Evolutionary conservation across 2,329 filamentous ascomycete species (phyloP).

Genomic region (Escovopsis sp.): DNA sequence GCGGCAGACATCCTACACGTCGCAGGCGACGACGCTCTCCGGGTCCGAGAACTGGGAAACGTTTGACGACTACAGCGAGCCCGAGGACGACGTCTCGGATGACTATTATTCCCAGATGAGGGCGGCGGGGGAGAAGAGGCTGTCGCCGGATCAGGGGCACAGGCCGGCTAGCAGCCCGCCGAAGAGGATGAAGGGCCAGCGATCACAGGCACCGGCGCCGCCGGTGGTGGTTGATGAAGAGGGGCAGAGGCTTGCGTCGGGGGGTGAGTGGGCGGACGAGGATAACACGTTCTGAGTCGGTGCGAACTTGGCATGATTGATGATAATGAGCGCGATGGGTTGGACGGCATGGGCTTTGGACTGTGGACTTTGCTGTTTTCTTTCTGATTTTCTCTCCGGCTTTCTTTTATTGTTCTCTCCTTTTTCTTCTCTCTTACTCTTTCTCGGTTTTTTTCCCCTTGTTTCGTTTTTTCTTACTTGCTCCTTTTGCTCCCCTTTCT

Average conservation of each 20-base stretch:
- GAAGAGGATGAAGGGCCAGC: slow-evolving; percentile 41
- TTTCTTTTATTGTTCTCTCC: neutral
- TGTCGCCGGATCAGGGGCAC: slow-evolving; percentile 34
- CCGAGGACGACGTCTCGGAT: slow-evolving; percentile 60
- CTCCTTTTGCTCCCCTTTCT: neutral
- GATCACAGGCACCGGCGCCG: slow-evolving; percentile 15
- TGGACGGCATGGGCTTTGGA: neutral
- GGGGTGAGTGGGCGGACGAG: slow-evolving; percentile 54
- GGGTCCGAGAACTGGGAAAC: slow-evolving; percentile 98
- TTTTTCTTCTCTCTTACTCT: neutral
- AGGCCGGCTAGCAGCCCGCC: slow-evolving; percentile 26
- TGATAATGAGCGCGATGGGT: no score
- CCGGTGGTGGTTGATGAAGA: slow-evolving; percentile 39
- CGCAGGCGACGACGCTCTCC: slow-evolving; percentile 63
- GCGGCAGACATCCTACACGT: slow-evolving; percentile 51
- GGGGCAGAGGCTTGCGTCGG: slow-evolving; percentile 47
- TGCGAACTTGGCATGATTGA: no score
- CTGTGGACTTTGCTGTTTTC: neutral
- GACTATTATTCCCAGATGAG: slow-evolving; percentile 63
- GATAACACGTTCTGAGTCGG: slow-evolving; percentile 33
- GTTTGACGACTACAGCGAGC: slow-evolving; percentile 61
- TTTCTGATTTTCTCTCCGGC: neutral
- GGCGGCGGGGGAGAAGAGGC: slow-evolving; percentile 49
- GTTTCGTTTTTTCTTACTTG: neutral
- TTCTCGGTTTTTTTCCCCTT: neutral